A percentile compares a stretch with the other conserved stretches of the same genome.
These are phyloP conservation scores for Colletotrichum sp. DNA, from an alignment of 2,329 filamentous ascomycete genomes.

Conservation along the genomic window DNA sequence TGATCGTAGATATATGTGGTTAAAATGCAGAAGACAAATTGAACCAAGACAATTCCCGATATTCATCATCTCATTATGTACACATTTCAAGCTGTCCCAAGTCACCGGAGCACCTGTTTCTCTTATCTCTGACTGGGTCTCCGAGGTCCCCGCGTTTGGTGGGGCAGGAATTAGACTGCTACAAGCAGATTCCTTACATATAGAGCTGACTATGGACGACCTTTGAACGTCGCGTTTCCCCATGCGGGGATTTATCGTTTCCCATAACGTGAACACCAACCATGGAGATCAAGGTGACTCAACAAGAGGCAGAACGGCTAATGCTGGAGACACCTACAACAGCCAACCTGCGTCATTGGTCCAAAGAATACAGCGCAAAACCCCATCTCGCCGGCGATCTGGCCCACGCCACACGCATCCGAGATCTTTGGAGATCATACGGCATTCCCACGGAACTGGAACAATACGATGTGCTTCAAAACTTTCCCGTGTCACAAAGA, in stretches of 20 bases:
- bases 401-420: conserved; percentile 23
- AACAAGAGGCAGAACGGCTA: conserved; percentile 25
- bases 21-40: neutral
- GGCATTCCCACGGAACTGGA: conserved; percentile 26
- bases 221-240: neutral
- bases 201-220: neutral
- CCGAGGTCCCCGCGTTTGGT: neutral
- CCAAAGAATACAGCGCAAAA: conserved; percentile 24
- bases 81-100: neutral
- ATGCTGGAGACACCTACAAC: conserved; percentile 22
- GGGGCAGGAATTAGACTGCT: neutral
- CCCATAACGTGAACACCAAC: neutral
- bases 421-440: conserved; percentile 27
- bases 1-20: neutral
- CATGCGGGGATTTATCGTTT: neutral
- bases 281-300: conserved; percentile 1
- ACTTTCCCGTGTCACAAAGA: conserved; percentile 50
- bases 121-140: neutral
- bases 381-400: conserved; percentile 27
- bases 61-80: neutral
- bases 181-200: neutral
- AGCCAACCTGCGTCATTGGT: conserved; percentile 24
- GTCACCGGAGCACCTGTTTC: neutral
- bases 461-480: conserved; percentile 59
- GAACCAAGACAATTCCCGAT: neutral